A percentile compares a stretch with the other conserved stretches of the same genome.
These are phyloP conservation scores for Cutaneotrichosporon cavernicola DNA, from an alignment of 1,284 basidiomycete species.

Conservation along the genomic window DNA sequence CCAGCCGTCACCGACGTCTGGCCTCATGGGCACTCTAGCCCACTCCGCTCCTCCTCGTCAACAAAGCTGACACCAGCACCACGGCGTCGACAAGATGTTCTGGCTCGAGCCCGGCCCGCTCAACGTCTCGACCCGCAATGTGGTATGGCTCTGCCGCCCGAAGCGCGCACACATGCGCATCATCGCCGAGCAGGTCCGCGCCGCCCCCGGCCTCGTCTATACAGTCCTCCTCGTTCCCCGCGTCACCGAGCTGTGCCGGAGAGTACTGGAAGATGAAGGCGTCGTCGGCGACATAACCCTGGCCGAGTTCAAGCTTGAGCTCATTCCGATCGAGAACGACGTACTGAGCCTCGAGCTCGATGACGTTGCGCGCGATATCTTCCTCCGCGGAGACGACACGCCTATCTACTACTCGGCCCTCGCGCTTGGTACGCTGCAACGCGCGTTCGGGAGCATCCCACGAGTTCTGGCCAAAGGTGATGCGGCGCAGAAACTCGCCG, in stretches of 20 bases:
- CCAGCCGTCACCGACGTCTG: too few relatives aligned
- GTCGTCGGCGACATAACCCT: conserved; percentile 85
- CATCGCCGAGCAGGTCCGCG: conserved; percentile 62
- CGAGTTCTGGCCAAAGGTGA: conserved; percentile 92
- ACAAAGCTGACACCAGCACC: conserved; percentile 62
- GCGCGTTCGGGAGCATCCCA: conserved; percentile 84
- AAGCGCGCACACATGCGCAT: conserved; percentile 80
- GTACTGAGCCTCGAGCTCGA: conserved; percentile 84
- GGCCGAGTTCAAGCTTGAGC: conserved; percentile 83
- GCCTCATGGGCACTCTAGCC: background rate
- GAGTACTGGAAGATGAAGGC: conserved; percentile 84
- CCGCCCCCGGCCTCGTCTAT: conserved; percentile 58
- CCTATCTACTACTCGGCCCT: conserved; percentile 83
- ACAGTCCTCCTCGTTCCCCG: conserved; percentile 88
- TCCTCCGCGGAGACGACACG: conserved; percentile 91
- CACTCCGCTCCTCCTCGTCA: too few relatives aligned
- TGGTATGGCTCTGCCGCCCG: conserved; percentile 91
- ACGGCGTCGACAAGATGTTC: conserved; percentile 99
- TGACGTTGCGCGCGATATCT: conserved; percentile 76
- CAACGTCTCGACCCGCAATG: conserved; percentile 77
- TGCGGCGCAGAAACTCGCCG: conserved; percentile 76
- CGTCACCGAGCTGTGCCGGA: conserved; percentile 76
- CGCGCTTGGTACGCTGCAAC: conserved; percentile 80
- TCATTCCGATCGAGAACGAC: conserved; percentile 89
- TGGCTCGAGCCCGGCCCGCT: conserved; percentile 91